phyloP scores from a whole-genome alignment of 805 yeast species.

The Kluyveromyces siamensis region DNA sequence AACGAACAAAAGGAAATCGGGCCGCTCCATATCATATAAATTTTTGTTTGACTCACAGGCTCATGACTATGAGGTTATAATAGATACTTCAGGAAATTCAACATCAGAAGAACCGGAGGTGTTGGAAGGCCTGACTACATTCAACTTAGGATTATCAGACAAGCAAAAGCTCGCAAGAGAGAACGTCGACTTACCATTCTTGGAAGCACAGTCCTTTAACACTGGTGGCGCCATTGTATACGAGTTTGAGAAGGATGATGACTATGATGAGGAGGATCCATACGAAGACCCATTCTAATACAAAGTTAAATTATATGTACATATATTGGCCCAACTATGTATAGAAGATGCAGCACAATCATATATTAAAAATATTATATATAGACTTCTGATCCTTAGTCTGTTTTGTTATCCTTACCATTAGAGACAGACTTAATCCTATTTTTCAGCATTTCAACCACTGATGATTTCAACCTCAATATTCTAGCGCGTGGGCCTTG shows the following conservation, averaged over 20 bases:
- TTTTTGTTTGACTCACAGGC: slow-evolving; percentile 42
- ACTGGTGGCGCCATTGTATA: slow-evolving; percentile 93
- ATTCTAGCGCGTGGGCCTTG: slow-evolving; percentile 4
- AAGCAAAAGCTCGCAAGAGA: slow-evolving; percentile 73
- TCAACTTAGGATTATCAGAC: slow-evolving; percentile 67
- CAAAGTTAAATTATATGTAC: neutral
- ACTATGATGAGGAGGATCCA: slow-evolving; percentile 96
- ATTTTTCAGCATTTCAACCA: neutral
- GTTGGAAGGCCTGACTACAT: slow-evolving; percentile 73
- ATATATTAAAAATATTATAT: neutral
- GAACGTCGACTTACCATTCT: slow-evolving; percentile 81
- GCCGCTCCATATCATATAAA: slow-evolving; percentile 55
- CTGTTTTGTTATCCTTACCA: too few species aligned
- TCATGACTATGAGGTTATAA: slow-evolving; percentile 33
- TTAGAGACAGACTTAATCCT: neutral
- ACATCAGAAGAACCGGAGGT: slow-evolving; percentile 38
- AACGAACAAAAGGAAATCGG: slow-evolving; percentile 73
- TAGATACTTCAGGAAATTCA: slow-evolving; percentile 17
- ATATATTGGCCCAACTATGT: neutral
- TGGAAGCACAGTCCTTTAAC: slow-evolving; percentile 75
- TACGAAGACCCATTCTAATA: slow-evolving; percentile 84
- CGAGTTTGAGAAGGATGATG: slow-evolving; percentile 94
- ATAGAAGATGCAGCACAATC: neutral
- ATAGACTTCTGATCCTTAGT: neutral
- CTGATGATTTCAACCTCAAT: neutral